These are phyloP conservation scores for Sugiyamaella boreocaroliniensis DNA, from an alignment of 805 yeast species.

Conservation along the genomic window DNA sequence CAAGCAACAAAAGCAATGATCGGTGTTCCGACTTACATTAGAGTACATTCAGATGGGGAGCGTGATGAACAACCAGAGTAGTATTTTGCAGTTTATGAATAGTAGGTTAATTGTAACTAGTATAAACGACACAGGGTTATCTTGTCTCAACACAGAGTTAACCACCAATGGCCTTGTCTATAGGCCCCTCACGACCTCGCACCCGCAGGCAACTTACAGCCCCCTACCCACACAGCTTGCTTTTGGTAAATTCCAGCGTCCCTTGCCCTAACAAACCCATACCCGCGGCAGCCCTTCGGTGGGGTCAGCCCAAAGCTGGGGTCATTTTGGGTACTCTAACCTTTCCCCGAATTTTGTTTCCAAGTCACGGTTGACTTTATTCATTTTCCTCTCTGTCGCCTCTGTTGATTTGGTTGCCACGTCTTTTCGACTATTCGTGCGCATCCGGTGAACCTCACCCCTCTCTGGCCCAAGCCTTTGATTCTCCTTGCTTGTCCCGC, in stretches of 20 bases:
- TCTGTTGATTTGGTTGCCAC: not conserved
- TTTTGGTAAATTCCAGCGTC: not conserved
- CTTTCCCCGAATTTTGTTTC: not conserved
- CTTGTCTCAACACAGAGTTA: too few species aligned
- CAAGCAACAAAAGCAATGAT: not conserved
- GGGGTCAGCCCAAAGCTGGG: not conserved
- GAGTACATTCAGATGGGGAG: too few species aligned
- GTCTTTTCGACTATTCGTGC: too few species aligned
- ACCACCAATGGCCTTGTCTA: too few species aligned
- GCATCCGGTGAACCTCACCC: not conserved
- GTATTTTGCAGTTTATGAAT: too few species aligned
- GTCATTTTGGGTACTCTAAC: not conserved
- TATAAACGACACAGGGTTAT: too few species aligned
- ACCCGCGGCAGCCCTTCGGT: not conserved
- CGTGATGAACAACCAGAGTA: too few species aligned
- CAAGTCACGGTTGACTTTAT: not conserved
- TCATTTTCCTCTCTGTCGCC: not conserved
- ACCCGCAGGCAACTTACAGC: too few species aligned
- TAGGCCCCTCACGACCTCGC: too few species aligned
- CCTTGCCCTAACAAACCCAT: not conserved
- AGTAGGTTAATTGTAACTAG: too few species aligned
- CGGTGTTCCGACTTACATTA: too few species aligned
- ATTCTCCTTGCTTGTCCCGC: not conserved
- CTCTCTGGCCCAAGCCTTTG: not conserved
- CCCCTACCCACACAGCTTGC: not conserved